Evolutionary conservation across 2,329 filamentous ascomycete genomes (phyloP).

Genomic region (Harringtonia aguacate): DNA sequence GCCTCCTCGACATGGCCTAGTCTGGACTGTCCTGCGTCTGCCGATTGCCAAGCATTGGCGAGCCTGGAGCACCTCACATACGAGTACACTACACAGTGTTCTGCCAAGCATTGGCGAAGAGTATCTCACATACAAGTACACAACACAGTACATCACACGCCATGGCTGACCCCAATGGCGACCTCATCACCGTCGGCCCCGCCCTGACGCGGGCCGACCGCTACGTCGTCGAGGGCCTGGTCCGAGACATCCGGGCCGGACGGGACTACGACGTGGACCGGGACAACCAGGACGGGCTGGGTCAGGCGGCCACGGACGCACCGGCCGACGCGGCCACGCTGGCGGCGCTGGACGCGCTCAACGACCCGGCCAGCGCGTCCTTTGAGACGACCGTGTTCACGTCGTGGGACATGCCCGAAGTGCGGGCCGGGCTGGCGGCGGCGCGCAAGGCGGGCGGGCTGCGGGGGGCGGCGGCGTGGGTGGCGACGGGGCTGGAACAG

Average conservation of each 20-base stretch:
- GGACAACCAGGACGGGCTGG: constrained; percentile 1
- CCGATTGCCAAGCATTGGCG: too few species aligned
- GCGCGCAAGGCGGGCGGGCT: constrained; percentile 1
- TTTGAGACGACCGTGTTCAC: constrained; percentile 38
- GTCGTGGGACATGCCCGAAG: constrained; percentile 26
- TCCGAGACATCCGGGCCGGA: constrained; percentile 23
- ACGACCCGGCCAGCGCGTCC: constrained; percentile 25
- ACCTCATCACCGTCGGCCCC: constrained; percentile 24
- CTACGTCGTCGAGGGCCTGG: constrained; percentile 27
- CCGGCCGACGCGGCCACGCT: constrained; percentile 17
- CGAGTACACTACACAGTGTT: too few species aligned
- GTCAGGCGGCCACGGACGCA: too few species aligned
- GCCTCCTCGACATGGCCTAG: neutral
- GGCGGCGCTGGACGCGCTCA: constrained; percentile 26
- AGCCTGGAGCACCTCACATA: too few species aligned
- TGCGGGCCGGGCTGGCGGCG: constrained; percentile 19
- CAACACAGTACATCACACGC: neutral
- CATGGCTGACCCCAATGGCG: constrained; percentile 9
- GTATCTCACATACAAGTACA: too few species aligned
- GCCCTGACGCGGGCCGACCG: constrained; percentile 30
- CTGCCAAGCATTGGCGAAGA: too few species aligned
- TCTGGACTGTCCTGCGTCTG: too few species aligned
- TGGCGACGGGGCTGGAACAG: constrained; percentile 26
- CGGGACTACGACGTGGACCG: constrained; percentile 11
- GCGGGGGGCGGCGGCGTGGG: neutral